Conservation (phyloP, 2,329 filamentous ascomycete genomes). For the Pseudocercospora crystallina region DNA sequence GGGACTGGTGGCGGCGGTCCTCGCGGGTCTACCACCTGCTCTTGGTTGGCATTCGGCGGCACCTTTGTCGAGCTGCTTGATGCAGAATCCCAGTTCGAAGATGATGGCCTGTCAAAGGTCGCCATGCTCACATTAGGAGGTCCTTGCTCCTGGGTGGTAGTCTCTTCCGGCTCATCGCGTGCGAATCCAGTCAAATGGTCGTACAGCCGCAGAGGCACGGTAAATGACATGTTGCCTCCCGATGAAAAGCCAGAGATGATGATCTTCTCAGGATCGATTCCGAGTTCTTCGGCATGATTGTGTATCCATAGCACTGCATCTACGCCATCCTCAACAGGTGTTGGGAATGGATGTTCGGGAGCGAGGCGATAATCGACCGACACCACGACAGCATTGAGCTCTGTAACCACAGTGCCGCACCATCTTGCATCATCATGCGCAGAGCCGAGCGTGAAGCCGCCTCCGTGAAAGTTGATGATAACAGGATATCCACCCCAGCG, state of each 20-base stretch:
- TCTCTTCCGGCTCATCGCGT: conserved; percentile 15
- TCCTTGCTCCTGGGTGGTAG: background rate
- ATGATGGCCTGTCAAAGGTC: conserved; percentile 3
- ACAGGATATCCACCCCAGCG: conserved; percentile 51
- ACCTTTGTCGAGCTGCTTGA: conserved; percentile 22
- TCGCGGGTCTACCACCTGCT: conserved; percentile 13
- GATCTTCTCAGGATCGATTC: conserved; percentile 58
- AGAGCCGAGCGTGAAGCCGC: conserved; percentile 61
- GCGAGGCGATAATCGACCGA: conserved; percentile 62
- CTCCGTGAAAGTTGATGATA: conserved; percentile 64
- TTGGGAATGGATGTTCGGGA: conserved; percentile 62
- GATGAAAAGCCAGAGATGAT: conserved; percentile 63
- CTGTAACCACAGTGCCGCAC: conserved; percentile 56
- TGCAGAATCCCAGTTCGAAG: conserved; percentile 14
- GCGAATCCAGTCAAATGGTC: conserved; percentile 43
- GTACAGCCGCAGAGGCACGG: conserved; percentile 59
- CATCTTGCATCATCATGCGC: conserved; percentile 62
- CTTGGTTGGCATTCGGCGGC: conserved; percentile 11
- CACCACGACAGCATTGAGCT: conserved; percentile 59
- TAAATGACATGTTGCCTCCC: conserved; percentile 62
- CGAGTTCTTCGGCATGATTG: conserved; percentile 55
- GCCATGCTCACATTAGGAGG: background rate
- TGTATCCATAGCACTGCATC: conserved; percentile 61
- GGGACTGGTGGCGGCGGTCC: conserved; percentile 15
- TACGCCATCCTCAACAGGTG: conserved; percentile 63